Evolutionary conservation across 2,329 filamentous ascomycete species (phyloP), one percentile per base, ranked within the genome.

Genomic region (Fragosphaeria purpurea): DNA sequence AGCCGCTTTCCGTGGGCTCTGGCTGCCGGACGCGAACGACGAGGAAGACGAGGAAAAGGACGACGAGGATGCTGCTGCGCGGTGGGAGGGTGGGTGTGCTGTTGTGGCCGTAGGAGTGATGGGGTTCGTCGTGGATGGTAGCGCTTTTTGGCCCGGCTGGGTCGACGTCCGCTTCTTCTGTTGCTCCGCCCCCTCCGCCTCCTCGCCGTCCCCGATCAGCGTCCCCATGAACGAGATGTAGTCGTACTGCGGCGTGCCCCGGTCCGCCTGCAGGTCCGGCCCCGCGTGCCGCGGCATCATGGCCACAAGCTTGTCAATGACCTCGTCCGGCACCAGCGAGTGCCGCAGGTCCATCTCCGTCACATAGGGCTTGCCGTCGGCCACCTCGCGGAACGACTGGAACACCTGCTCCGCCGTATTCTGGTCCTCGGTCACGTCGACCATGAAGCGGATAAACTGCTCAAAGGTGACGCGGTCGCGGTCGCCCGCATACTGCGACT

Each of bases 401-500:
- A 93, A 97, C 5, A 98, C 93, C 67, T 98, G 93, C 68, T 97
- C 93, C 10, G 93, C 93, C 4, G 90, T 96, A 66, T 98, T 96
- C 70, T 98, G 93, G 64, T 98, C 93, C 69, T 98, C 93, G 10
- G 93, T 98, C 46, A 96, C 93, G 59, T 95, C 88, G 45, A 98
- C 93, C 93, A 98, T 98, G 75, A 98, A 98, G 40, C 88, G 83
- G 65, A 98, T 98, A 64, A 98, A 98, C 68, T 97, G 91, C 71
- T 98, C 93, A 63, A 98, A 98, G 5, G 87, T 93, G 47, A 98
- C 93, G 57, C 85, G 80, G 66, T 83, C 85, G 57, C 74, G 79
- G 38, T 9, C 33, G 40, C 44, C 44, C 34, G 40, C 39, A 44
- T 33, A 47, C 5, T 48, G 39, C 13, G 45, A 33, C 32, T 44